Conservation (phyloP, 208 protist species). For the Entamoeba invadens region DNA sequence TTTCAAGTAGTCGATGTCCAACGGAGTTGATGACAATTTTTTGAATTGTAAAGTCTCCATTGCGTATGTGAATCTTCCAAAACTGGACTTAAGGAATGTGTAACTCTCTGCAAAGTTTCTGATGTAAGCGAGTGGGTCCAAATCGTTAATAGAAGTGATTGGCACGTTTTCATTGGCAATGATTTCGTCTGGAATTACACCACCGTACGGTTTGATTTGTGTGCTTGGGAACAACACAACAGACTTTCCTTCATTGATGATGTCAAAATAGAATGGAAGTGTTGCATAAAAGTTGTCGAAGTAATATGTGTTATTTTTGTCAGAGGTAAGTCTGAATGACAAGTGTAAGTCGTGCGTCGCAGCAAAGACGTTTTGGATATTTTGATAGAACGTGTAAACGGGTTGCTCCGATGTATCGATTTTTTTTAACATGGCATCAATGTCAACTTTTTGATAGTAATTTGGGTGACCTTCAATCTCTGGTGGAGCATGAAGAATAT, state of each 20-base stretch:
- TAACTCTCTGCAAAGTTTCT: neutral
- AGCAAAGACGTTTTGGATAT: neutral
- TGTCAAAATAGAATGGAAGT: neutral
- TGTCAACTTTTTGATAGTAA: neutral
- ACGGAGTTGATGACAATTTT: neutral
- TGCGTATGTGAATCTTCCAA: neutral
- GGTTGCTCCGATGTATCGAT: neutral
- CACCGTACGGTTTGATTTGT: neutral
- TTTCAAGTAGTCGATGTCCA: neutral
- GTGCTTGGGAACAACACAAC: neutral
- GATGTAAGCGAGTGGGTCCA: neutral
- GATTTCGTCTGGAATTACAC: neutral
- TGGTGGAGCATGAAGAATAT: neutral
- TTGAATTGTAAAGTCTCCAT: neutral
- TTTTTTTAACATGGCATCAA: neutral
- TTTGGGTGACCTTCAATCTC: neutral
- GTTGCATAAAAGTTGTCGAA: neutral
- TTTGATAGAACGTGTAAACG: neutral
- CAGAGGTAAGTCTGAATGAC: neutral
- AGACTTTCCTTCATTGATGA: neutral
- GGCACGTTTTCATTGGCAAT: neutral
- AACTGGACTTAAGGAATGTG: neutral
- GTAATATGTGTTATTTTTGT: neutral
- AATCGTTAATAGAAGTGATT: neutral
- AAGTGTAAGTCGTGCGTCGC: neutral